These are phyloP conservation scores for Colletotrichum sp. DNA, from an alignment of 2,329 filamentous ascomycete species.

Conservation along the genomic window DNA sequence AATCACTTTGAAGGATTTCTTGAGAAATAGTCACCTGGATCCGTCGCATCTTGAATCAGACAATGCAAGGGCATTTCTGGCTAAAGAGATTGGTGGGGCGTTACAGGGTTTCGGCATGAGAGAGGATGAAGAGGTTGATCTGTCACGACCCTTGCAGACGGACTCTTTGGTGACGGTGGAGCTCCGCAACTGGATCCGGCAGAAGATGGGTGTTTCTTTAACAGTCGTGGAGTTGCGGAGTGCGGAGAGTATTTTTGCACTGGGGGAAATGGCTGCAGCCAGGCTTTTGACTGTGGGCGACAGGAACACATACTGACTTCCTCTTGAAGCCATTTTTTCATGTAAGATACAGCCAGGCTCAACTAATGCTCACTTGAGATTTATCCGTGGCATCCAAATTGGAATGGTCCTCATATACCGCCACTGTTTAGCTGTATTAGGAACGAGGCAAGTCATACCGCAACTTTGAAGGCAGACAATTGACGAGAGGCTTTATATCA, in stretches of 20 bases:
- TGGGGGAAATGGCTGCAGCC: not conserved
- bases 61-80: not conserved
- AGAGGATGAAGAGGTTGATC: constrained; percentile 1
- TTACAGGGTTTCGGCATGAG: constrained; percentile 21
- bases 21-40: not conserved
- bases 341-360: not conserved
- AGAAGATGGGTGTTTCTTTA: constrained; percentile 19
- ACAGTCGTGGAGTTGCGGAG: constrained; percentile 1
- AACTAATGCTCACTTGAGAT: not conserved
- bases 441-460: not conserved
- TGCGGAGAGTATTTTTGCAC: not conserved
- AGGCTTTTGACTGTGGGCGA: not conserved
- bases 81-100: not conserved
- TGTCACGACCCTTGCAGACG: constrained; percentile 2
- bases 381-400: not conserved
- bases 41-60: not conserved
- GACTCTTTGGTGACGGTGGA: constrained; percentile 29
- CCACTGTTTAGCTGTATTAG: not conserved
- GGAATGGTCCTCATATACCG: not conserved
- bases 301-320: not conserved
- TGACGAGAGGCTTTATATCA: not conserved
- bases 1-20: not conserved
- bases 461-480: not conserved
- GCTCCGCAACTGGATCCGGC: constrained; percentile 25
- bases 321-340: not conserved